Percentiles rank a stretch among this genome's conserved stretches.
Evolutionary conservation across 257 asterid species (phyloP).

Genomic region (Fraxinus pennsylvanica): DNA sequence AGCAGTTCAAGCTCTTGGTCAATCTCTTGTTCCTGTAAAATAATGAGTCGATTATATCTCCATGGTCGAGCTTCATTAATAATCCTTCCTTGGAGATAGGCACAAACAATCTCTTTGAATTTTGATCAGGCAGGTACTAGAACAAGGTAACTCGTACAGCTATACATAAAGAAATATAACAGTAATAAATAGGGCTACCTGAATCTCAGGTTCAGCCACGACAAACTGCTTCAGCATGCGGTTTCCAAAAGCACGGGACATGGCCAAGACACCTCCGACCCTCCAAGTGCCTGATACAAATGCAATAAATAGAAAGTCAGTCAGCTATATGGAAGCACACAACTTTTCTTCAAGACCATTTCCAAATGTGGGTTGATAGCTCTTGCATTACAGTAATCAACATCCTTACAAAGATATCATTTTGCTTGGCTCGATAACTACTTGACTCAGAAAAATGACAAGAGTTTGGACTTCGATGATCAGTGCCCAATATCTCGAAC

Average conservation of each 20-base stretch:
- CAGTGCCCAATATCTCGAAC: background rate
- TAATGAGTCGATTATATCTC: constrained; percentile 1
- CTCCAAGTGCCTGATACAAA: constrained; percentile 89
- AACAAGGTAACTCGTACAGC: background rate
- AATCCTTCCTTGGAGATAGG: background rate
- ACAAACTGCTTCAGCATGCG: constrained; percentile 98
- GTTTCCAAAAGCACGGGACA: constrained; percentile 99
- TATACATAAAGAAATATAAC: background rate
- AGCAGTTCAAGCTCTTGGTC: constrained; percentile 83
- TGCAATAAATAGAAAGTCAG: background rate
- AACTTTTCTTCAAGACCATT: background rate
- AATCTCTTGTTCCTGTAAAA: constrained; percentile 74
- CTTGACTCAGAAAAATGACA: background rate
- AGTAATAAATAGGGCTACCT: constrained; percentile 49
- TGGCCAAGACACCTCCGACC: constrained; percentile 98
- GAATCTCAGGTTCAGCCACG: constrained; percentile 99
- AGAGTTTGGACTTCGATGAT: background rate
- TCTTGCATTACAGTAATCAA: background rate
- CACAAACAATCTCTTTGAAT: background rate
- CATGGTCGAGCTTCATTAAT: background rate
- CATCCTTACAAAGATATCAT: background rate
- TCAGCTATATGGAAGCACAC: background rate
- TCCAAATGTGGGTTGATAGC: background rate
- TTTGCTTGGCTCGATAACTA: background rate
- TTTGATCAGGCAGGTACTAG: background rate